Conservation (phyloP, 1,284 basidiomycete genomes). For the Gomphus sp. region DNA sequence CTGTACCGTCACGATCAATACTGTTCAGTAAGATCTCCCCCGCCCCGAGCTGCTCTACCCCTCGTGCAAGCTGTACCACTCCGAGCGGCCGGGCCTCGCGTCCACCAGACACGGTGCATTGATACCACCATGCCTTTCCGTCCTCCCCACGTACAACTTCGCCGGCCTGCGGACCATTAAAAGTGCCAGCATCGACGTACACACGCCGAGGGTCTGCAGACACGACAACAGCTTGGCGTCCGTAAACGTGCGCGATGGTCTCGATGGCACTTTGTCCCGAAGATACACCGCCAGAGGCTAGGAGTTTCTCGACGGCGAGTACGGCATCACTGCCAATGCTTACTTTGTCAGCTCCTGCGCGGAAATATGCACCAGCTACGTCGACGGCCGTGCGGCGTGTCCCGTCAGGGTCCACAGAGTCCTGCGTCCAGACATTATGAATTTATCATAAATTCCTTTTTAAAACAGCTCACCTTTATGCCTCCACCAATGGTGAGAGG, state of each 20-base stretch:
- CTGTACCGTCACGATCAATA: constrained; percentile 94
- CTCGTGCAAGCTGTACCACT: constrained; percentile 84
- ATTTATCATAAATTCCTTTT: neutral
- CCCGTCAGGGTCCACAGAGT: constrained; percentile 92
- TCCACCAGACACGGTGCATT: constrained; percentile 94
- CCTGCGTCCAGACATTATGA: constrained; percentile 21
- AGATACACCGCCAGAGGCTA: constrained; percentile 32
- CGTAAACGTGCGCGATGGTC: constrained; percentile 85
- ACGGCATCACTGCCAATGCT: constrained; percentile 96
- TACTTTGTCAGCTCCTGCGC: constrained; percentile 97
- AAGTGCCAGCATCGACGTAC: constrained; percentile 65
- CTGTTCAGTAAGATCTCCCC: constrained; percentile 95
- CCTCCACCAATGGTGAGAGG: constrained; percentile 99
- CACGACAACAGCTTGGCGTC: constrained; percentile 96
- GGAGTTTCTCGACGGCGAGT: constrained; percentile 81
- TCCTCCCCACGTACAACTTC: constrained; percentile 64
- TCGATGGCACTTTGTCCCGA: constrained; percentile 82
- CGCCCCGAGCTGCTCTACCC: constrained; percentile 84
- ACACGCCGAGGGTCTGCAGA: constrained; percentile 92
- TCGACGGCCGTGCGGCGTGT: constrained; percentile 82
- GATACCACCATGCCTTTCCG: constrained; percentile 95
- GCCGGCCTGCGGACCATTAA: constrained; percentile 59
- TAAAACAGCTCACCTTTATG: constrained; percentile 50
- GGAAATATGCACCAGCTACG: constrained; percentile 94
- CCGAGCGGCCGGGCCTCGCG: constrained; percentile 85